These are phyloP conservation scores for Lipomyces yamanashiensis DNA, from an alignment of 805 yeast species.

Conservation along the genomic window DNA sequence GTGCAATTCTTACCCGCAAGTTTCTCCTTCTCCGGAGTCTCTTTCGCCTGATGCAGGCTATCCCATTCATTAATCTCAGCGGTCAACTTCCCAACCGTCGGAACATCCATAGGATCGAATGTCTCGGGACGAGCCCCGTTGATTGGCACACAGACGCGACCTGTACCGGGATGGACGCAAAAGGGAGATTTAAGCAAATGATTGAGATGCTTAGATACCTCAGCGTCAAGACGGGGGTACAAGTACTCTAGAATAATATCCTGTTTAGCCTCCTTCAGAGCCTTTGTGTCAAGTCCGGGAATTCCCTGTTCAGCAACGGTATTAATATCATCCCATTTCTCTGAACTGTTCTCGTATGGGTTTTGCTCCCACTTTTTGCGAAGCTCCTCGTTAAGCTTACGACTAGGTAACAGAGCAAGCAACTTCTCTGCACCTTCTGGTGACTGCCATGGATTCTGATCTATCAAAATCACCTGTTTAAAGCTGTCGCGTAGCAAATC, in stretches of 20 bases:
- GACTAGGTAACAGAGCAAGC: constrained; percentile 67
- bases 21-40: constrained; percentile 15
- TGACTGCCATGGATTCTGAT: constrained; percentile 85
- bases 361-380: constrained; percentile 61
- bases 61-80: constrained; percentile 58
- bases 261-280: constrained; percentile 71
- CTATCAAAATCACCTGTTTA: constrained; percentile 65
- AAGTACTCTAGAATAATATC: constrained; percentile 78
- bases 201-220: constrained; percentile 85
- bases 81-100: constrained; percentile 68
- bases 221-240: constrained; percentile 92
- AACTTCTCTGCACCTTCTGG: constrained; percentile 60
- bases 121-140: constrained; percentile 48
- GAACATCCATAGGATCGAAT: constrained; percentile 81
- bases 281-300: constrained; percentile 50
- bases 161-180: constrained; percentile 92
- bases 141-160: constrained; percentile 79
- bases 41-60: not conserved
- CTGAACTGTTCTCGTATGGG: constrained; percentile 57
- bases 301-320: constrained; percentile 51
- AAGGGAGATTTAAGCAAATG: constrained; percentile 96
- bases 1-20: constrained; percentile 11
- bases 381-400: constrained; percentile 52
- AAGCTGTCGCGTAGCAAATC: constrained; percentile 68
- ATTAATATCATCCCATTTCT: constrained; percentile 78